Conservation (phyloP, 129 eudicot genomes). For the Sambucus nigra region DNA sequence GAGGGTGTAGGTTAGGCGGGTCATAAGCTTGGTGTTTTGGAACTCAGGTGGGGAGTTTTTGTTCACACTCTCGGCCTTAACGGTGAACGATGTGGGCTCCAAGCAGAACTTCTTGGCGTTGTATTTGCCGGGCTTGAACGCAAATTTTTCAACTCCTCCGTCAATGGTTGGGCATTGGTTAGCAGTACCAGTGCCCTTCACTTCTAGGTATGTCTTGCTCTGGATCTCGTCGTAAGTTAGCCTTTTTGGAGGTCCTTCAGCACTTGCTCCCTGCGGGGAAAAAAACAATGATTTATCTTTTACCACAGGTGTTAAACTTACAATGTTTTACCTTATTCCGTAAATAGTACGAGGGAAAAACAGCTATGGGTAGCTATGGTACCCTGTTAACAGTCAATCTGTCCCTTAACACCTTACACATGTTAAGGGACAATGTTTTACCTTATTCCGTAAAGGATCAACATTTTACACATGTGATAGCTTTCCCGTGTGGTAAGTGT, state of each 20-base stretch:
- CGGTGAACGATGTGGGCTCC: conserved; percentile 89
- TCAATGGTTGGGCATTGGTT: conserved; percentile 94
- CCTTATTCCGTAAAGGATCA: too few species aligned
- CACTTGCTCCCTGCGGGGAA: conserved; percentile 83
- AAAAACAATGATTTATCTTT: not conserved
- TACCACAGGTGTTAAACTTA: not conserved
- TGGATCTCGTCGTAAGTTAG: conserved; percentile 82
- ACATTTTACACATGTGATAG: too few species aligned
- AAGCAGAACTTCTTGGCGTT: conserved; percentile 77
- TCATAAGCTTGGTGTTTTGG: conserved; percentile 93
- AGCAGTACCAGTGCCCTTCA: conserved; percentile 90
- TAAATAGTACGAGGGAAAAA: too few species aligned
- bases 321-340: too few species aligned
- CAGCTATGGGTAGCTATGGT: too few species aligned
- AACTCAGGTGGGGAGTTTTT: conserved; percentile 76
- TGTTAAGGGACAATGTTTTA: too few species aligned
- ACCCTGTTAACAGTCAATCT: too few species aligned
- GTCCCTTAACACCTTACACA: too few species aligned
- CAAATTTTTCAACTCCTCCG: conserved; percentile 53
- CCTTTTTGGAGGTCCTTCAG: conserved; percentile 73
- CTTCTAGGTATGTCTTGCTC: conserved; percentile 87
- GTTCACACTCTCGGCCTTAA: conserved; percentile 73
- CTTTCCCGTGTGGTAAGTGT: too few species aligned
- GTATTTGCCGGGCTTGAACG: conserved; percentile 83
- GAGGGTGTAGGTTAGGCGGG: conserved; percentile 90